Percentiles rank a stretch among this genome's conserved stretches.
Evolutionary conservation across 257 asterid genomes (phyloP).

Genomic region (Agastache rugosa): DNA sequence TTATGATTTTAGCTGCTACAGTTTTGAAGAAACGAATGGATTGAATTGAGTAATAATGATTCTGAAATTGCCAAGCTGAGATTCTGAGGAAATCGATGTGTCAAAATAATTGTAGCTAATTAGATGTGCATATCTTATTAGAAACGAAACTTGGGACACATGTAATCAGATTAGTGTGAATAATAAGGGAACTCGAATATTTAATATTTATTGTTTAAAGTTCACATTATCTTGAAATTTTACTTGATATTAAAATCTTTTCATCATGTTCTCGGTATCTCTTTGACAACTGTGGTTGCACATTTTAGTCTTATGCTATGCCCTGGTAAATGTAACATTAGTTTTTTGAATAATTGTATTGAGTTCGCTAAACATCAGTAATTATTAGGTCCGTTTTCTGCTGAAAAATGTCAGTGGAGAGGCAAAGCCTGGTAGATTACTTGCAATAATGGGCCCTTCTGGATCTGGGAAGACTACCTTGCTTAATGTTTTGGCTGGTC

Average conservation of each 20-base stretch:
- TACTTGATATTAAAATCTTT: neutral
- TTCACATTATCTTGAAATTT: neutral
- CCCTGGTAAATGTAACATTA: conserved; percentile 6
- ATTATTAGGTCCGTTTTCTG: conserved; percentile 71
- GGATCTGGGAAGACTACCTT: conserved; percentile 98
- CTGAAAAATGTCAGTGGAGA: conserved; percentile 85
- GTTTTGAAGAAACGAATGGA: conserved; percentile 17
- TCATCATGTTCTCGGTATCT: neutral
- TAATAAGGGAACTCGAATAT: neutral
- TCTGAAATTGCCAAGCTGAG: neutral
- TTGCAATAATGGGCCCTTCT: conserved; percentile 98
- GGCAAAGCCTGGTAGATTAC: conserved; percentile 92
- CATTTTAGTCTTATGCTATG: conserved; percentile 6
- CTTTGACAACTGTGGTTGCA: conserved; percentile 6
- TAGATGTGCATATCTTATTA: neutral
- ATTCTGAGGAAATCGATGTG: conserved; percentile 6
- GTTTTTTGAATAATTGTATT: conserved; percentile 20
- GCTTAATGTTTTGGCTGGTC: conserved; percentile 94
- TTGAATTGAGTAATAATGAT: neutral
- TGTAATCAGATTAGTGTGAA: neutral
- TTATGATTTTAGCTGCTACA: conserved; percentile 8
- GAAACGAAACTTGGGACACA: conserved; percentile 4
- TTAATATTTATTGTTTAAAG: conserved; percentile 9
- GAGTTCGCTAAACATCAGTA: conserved; percentile 31
- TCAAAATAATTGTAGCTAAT: conserved; percentile 5